These are phyloP conservation scores for Phytophthora crassamura DNA, from an alignment of 352 stramenopile species.

Conservation along the genomic window DNA sequence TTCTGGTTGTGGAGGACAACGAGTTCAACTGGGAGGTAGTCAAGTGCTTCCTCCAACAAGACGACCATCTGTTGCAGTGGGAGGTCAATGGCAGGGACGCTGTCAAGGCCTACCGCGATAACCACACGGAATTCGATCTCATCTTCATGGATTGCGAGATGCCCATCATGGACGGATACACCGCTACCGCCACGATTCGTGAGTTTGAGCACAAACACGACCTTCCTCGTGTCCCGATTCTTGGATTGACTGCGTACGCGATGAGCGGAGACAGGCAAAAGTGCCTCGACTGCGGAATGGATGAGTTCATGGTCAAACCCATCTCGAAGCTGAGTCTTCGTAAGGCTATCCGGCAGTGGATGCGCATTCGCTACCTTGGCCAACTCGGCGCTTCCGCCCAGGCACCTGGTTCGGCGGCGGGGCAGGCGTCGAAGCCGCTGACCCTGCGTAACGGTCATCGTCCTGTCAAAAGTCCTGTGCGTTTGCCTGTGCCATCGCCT, in stretches of 20 bases:
- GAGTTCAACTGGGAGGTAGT: slow-evolving; percentile 81
- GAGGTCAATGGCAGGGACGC: slow-evolving; percentile 65
- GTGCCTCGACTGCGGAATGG: slow-evolving; percentile 67
- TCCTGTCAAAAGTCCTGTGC: slow-evolving; percentile 14
- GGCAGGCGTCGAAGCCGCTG: not conserved
- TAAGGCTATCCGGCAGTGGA: slow-evolving; percentile 68
- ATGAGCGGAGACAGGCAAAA: slow-evolving; percentile 75
- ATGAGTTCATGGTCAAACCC: slow-evolving; percentile 80
- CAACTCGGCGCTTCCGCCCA: slow-evolving; percentile 13
- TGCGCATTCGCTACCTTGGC: slow-evolving; percentile 56
- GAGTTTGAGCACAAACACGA: slow-evolving; percentile 55
- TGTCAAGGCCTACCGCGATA: slow-evolving; percentile 56
- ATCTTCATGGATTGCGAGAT: slow-evolving; percentile 85
- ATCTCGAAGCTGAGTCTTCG: slow-evolving; percentile 66
- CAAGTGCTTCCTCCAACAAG: slow-evolving; percentile 72
- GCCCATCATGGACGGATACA: slow-evolving; percentile 80
- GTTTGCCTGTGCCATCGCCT: slow-evolving; percentile 8
- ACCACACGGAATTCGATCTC: slow-evolving; percentile 59
- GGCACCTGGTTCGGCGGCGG: not conserved
- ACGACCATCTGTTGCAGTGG: slow-evolving; percentile 67
- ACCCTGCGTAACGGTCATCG: slow-evolving; percentile 17
- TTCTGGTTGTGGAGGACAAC: slow-evolving; percentile 75
- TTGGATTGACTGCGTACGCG: slow-evolving; percentile 66
- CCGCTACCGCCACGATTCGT: slow-evolving; percentile 57
- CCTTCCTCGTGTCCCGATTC: slow-evolving; percentile 61